Base-by-base conservation (phyloP, 2,329 filamentous ascomycete genomes). In the Xylariales sp. region DNA sequence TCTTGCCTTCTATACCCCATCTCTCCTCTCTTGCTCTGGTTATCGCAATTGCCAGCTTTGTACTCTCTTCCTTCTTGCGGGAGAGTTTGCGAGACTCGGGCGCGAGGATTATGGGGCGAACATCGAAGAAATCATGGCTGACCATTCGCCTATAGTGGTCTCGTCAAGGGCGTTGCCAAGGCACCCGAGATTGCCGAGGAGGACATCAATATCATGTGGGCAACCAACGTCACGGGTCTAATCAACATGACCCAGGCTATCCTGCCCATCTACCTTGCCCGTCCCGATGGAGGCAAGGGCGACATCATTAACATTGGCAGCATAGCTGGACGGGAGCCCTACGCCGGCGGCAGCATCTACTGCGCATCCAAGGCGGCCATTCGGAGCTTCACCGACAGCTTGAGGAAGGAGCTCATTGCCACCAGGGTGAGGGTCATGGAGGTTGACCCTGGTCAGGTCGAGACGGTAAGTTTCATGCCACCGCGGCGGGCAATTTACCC, bases 231-330 rank as follows among this genome's bases (percentile, higher is more conserved):
- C 37, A 93, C 85, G 2, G 93, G 93, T 19, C 73, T 98, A 23
- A 93, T 98, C 69, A 87, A 91, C 70, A 88, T 97, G 85, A 97
- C 93, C 1, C 93, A 98, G 70, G 87, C 87, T 31, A 72, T 96
- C 29, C 64, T 97, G 14, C 81, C 86, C 37, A 81, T 89, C 58
- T 94, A 90, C 73, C 84, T 88, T 63, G 71, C 77, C 51, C 86
- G 76, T 62, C 78, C 66, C 56, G 74, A 91, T 40, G 83, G 85
- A 42, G 90, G 89, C 40, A 70, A 76, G 29, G 91, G 91, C 52
- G 93, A 97, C 59, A 90, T 98, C 59, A 95, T 98, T 68, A 97
- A 96, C 57, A 67, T 90, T 55, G 85, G 85, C 43, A 84, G 78
- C 45, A 54, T 60, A 33, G 56, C 57, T 17, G 57, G 85, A 12